Evolutionary conservation across 441 rosid genomes (phyloP), one percentile per base, ranked within the genome.

Genomic region (Viola pubescens): DNA sequence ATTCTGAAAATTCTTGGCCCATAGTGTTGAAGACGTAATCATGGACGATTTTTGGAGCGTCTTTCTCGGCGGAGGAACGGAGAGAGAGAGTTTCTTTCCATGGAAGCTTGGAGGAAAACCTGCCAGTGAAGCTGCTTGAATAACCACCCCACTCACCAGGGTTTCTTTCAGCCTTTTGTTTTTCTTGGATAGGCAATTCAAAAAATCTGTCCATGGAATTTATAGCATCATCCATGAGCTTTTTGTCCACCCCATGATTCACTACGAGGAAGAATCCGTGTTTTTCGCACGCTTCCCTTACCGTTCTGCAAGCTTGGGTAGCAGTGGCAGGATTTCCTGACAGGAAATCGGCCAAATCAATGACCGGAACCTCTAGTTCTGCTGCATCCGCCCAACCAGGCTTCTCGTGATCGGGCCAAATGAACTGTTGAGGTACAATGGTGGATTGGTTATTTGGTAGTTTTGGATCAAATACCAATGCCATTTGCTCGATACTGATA

Each of bases 11-110:
- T 11, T 73, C 65, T 5, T 73, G 7, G 10, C 82, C 81, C 12
- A 79, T 11, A 11, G 44, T 53, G 48, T 60, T 69, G 56, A 77
- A 59, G 60, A 66, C 75, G 45, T 77, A 65, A 4, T 72, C 72
- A 14, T 74, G 72, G 16, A 63, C 37, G 9, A 64, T 58, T 11
- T 63, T 34, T 6, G 78, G 56, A 34, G 47, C 52, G 3, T 39
- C 63, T 12, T 51, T 9, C 11, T 45, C 48, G 3, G 48, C 57
- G 2, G 48, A 16, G 59, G 54, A 78, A 9, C 65, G 64, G 26
- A 80, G 67, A 54, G 88, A 68, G 5, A 82, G 57, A 4, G 79
- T 78, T 69, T 83, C 85, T 60, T 78, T 83, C 88, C 88, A 80
- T 2, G 83, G 82, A 65, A 78, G 54, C 47, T 65, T 80, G 7